Evolutionary conservation across 1,284 basidiomycete genomes (phyloP).

Genomic region (Puccinia sorghi): DNA sequence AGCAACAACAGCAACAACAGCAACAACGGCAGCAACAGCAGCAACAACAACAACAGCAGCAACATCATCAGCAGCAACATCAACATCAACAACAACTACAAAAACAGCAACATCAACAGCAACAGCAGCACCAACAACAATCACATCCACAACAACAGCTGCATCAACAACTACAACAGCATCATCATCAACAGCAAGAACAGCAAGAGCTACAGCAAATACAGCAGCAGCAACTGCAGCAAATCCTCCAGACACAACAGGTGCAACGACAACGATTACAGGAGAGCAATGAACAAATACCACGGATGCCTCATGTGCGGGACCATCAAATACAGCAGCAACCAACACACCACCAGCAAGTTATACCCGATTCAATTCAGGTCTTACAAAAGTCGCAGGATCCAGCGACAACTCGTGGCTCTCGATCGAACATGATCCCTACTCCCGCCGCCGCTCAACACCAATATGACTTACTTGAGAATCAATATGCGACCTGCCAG

Average conservation of each 20-base stretch:
- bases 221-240: too few species aligned
- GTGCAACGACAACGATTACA: not conserved
- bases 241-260: too few species aligned
- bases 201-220: too few species aligned
- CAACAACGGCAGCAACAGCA: not conserved
- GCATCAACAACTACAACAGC: not conserved
- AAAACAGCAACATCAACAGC: not conserved
- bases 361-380: not conserved
- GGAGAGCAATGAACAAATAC: not conserved
- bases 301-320: not conserved
- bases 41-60: not conserved
- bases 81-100: not conserved
- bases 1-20: not conserved
- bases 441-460: conserved; percentile 12
- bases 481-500: not conserved
- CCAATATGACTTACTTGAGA: not conserved
- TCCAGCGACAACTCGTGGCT: not conserved
- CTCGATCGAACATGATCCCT: not conserved
- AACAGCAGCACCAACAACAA: not conserved
- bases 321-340: not conserved
- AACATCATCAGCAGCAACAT: not conserved
- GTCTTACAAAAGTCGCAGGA: not conserved
- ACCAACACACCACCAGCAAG: not conserved
- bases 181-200: not conserved
- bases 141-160: not conserved